phyloP scores from a whole-genome alignment of 176 grass and related monocot species.

The Areca catechu region DNA sequence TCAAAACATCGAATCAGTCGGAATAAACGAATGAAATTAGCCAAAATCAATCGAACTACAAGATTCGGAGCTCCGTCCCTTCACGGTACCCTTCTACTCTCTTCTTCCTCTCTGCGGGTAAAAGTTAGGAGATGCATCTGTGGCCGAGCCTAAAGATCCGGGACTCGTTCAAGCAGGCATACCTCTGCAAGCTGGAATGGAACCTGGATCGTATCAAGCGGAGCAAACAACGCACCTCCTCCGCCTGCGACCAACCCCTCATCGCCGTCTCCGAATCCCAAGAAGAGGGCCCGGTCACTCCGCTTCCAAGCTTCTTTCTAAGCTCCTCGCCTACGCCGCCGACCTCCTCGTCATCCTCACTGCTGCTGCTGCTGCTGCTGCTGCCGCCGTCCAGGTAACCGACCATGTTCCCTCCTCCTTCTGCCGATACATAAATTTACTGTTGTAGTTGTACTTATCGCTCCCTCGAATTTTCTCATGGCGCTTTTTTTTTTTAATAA shows the following conservation, averaged over 20 bases:
- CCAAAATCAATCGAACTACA: too few relatives aligned
- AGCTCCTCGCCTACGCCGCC: conserved; percentile 15
- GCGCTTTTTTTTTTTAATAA: too few relatives aligned
- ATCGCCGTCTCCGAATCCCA: conserved; percentile 7
- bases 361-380: conserved; percentile 74
- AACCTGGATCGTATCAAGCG: conserved; percentile 61
- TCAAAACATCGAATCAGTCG: too few relatives aligned
- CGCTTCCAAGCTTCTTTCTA: conserved; percentile 22
- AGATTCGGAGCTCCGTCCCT: too few relatives aligned
- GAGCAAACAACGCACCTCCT: conserved; percentile 1
- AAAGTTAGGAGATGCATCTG: conserved; percentile 52
- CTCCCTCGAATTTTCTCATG: background rate
- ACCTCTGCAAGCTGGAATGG: conserved; percentile 68
- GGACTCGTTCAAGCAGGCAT: conserved; percentile 75
- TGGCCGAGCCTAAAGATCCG: conserved; percentile 76
- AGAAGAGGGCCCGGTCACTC: conserved; percentile 9
- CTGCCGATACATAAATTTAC: background rate
- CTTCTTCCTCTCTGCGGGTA: too few relatives aligned
- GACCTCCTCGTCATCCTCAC: conserved; percentile 60
- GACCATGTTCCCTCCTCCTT: background rate
- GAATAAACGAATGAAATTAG: too few relatives aligned
- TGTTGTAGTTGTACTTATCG: background rate
- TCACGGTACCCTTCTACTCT: too few relatives aligned
- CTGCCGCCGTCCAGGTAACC: conserved; percentile 72
- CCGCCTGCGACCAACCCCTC: conserved; percentile 28